Evolutionary conservation across 2,329 filamentous ascomycete species (phyloP).

Genomic region (Fusarium armeniacum): DNA sequence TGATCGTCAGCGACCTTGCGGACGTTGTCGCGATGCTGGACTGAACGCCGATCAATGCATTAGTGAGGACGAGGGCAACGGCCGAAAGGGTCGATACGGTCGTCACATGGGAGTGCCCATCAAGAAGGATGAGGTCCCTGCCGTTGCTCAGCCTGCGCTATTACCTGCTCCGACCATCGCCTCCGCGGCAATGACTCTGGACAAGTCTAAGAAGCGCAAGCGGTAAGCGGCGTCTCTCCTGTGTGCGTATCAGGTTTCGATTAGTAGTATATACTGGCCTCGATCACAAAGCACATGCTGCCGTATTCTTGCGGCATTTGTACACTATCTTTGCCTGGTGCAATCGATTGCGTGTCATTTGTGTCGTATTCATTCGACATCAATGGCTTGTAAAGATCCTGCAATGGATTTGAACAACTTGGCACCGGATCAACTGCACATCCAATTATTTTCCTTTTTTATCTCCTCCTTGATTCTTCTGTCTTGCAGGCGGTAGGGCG

Average conservation of each 20-base stretch:
- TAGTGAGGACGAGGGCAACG: conserved; percentile 97
- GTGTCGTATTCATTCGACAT: conserved; percentile 24
- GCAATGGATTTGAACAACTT: conserved; percentile 16
- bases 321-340: conserved; percentile 19
- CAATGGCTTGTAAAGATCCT: conserved; percentile 33
- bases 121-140: conserved; percentile 67
- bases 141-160: conserved; percentile 56
- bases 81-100: conserved; percentile 92
- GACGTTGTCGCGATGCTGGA: conserved; percentile 94
- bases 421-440: conserved; percentile 20
- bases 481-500: conserved; percentile 44
- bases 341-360: conserved; percentile 23
- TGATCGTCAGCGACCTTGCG: conserved; percentile 94
- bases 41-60: conserved; percentile 94
- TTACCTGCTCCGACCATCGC: conserved; percentile 62
- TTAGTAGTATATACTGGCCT: conserved; percentile 33
- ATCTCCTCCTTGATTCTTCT: conserved; percentile 36
- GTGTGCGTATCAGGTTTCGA: conserved; percentile 12
- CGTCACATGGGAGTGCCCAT: conserved; percentile 78
- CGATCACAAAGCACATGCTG: conserved; percentile 16
- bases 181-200: conserved; percentile 54
- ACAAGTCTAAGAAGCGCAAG: conserved; percentile 75
- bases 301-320: conserved; percentile 19
- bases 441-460: conserved; percentile 20
- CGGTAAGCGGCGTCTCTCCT: conserved; percentile 56